Evolutionary conservation across 371 early-diverging fungal species (phyloP).

Genomic region (Parasitella parasitica): DNA sequence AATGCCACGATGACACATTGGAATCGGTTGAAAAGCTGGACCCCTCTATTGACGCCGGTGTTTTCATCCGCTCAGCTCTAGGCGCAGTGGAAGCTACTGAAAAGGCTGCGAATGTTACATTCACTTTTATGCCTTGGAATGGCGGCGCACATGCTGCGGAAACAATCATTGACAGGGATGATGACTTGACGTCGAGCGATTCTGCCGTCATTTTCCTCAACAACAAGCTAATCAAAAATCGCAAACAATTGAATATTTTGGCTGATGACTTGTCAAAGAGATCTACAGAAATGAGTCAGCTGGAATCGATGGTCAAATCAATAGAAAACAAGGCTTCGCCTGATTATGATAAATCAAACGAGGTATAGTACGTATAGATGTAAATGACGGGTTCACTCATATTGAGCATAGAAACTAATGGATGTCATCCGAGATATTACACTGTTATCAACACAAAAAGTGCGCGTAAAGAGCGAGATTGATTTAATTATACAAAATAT

Average conservation of each 20-base stretch:
- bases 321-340: conserved; percentile 26
- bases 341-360: conserved; percentile 36
- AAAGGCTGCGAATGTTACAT: conserved; percentile 22
- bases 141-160: conserved; percentile 38
- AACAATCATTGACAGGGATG: conserved; percentile 48
- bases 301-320: conserved; percentile 17
- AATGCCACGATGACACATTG: conserved; percentile 39
- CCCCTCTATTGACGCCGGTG: conserved; percentile 47
- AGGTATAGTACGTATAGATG: conserved; percentile 14
- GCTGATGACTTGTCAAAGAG: conserved; percentile 48
- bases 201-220: conserved; percentile 57
- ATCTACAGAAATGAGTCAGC: conserved; percentile 22
- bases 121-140: conserved; percentile 45
- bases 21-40: conserved; percentile 45
- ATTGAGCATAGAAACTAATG: conserved; percentile 38
- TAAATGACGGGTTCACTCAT: not conserved
- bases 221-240: conserved; percentile 63
- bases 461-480: conserved; percentile 55
- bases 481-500: conserved; percentile 58
- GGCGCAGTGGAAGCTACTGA: conserved; percentile 14
- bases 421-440: conserved; percentile 52
- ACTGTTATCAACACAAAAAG: conserved; percentile 51
- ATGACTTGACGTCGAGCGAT: conserved; percentile 52
- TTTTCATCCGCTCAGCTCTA: conserved; percentile 42
- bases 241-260: conserved; percentile 42